Base-by-base conservation (phyloP, 345 rosid species). In the Clausena lansium region DNA sequence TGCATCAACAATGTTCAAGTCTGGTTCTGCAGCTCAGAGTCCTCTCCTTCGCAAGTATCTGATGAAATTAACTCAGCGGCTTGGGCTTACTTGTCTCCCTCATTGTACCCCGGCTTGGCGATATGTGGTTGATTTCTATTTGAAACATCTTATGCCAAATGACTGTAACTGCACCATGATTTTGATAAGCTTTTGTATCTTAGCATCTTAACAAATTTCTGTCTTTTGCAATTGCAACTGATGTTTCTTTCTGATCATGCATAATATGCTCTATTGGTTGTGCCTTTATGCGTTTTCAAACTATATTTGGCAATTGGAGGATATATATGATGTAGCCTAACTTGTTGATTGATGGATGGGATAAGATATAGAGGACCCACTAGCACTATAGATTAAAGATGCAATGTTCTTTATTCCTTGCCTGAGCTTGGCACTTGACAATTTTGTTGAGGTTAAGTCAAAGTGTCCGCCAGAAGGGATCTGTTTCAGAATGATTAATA, bases 21-120 rank as follows among this genome's bases (percentile, higher is more conserved):
- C 97, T 54, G 84, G 78, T 74, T 77, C 85, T 55, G 97, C 97
- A 28, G 84, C 89, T 77, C 86, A 76, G 76, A 94, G 97, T 85
- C 86, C 95, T 78, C 81, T 94, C 81, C 98, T 96, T 77, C 92
- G 98, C 73, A 96, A 96, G 85, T 87, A 87, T 86, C 76, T 91
- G 82, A 79, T 96, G 79, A 94, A 96, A 88, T 83, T 91, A 83
- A 90, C 92, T 76, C 98, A 96, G 81, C 84, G 99, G 78, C 85
- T 96, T 75, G 99, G 96, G 79, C 91, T 92, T 75, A 85, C 87
- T 77, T 91, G 91, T 79, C 97, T 96, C 77, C 98, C 98, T 87
- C 93, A 81, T 79, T 97, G 94, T 70, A 80, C 88, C 75, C 92
- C 95, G 30, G 73, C 94, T 79, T 91, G 98, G 97, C 90, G 85